Conservation (phyloP, 805 yeast genomes). For the Ogataea nitratoaversa region DNA sequence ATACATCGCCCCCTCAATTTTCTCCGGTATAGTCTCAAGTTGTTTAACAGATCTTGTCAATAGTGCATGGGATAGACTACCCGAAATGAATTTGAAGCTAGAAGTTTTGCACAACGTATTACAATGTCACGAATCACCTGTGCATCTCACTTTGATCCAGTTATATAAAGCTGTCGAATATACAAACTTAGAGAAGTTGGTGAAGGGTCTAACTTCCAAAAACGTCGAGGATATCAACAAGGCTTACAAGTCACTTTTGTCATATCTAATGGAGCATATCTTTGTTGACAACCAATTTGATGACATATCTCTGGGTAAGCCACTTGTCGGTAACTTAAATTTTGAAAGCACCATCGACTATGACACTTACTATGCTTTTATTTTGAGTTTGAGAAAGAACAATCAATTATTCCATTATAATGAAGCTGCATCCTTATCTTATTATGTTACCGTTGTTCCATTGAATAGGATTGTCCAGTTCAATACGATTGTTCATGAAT, state of each 20-base stretch:
- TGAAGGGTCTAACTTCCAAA: constrained; percentile 19
- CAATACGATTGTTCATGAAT: constrained; percentile 27
- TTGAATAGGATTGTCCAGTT: constrained; percentile 32
- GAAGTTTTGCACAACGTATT: constrained; percentile 32
- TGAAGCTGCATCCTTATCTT: constrained; percentile 25
- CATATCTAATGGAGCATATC: constrained; percentile 10
- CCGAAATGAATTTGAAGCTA: constrained; percentile 30
- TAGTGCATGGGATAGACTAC: constrained; percentile 29
- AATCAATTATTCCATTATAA: constrained; percentile 33
- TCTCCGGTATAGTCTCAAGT: constrained; percentile 27
- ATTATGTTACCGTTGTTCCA: constrained; percentile 43
- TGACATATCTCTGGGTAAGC: constrained; percentile 24
- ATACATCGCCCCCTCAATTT: constrained; percentile 29
- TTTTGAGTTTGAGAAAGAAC: constrained; percentile 46
- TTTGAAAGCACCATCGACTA: constrained; percentile 18
- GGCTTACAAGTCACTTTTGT: constrained; percentile 26
- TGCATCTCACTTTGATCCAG: constrained; percentile 35
- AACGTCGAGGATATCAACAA: constrained; percentile 16
- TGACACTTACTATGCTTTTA: constrained; percentile 38
- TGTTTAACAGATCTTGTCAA: constrained; percentile 23
- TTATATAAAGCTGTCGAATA: constrained; percentile 32
- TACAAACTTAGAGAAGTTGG: constrained; percentile 30
- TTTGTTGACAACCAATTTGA: constrained; percentile 28
- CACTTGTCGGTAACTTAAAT: constrained; percentile 18
- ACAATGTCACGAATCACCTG: constrained; percentile 37